These are phyloP conservation scores for Mycena amicta DNA, from an alignment of 768 basidiomycete species.

Conservation along the genomic window DNA sequence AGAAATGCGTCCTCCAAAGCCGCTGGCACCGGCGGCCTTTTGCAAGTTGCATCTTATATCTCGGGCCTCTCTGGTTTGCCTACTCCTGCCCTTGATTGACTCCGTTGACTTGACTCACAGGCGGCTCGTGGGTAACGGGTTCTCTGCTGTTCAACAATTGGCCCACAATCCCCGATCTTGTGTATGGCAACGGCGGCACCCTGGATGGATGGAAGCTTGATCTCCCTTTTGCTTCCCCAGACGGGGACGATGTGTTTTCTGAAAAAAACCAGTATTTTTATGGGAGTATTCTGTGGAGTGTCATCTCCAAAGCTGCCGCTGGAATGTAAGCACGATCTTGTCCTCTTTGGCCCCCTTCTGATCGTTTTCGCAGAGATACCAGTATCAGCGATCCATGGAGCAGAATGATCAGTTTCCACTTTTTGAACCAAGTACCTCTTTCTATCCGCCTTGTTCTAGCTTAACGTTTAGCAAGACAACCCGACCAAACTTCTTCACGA, in stretches of 20 bases:
- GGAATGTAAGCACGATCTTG: constrained; percentile 48
- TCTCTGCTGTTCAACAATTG: constrained; percentile 69
- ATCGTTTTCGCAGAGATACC: constrained; percentile 47
- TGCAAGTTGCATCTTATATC: constrained; percentile 73
- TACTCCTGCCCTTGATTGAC: too few species aligned
- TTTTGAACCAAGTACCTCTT: not conserved
- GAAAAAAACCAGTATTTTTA: constrained; percentile 53
- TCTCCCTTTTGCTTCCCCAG: constrained; percentile 56
- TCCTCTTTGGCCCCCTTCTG: not conserved
- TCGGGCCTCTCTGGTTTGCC: constrained; percentile 66
- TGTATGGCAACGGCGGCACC: constrained; percentile 54
- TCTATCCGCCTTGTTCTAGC: not conserved
- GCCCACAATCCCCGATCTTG: constrained; percentile 56
- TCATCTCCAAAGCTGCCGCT: constrained; percentile 55
- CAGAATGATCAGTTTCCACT: constrained; percentile 64
- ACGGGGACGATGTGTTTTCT: constrained; percentile 49
- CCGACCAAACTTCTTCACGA: constrained; percentile 59
- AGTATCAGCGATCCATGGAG: constrained; percentile 68
- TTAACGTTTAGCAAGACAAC: constrained; percentile 59
- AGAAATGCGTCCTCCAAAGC: constrained; percentile 59
- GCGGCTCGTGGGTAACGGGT: constrained; percentile 69
- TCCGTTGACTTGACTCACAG: too few species aligned
- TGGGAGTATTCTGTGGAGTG: constrained; percentile 54
- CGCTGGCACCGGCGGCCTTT: constrained; percentile 64
- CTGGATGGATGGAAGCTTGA: constrained; percentile 61